A percentile compares a stretch with the other conserved stretches of the same genome.
Evolutionary conservation across 2,329 filamentous ascomycete genomes (phyloP).

Genomic region (Grosmannia clavigera): DNA sequence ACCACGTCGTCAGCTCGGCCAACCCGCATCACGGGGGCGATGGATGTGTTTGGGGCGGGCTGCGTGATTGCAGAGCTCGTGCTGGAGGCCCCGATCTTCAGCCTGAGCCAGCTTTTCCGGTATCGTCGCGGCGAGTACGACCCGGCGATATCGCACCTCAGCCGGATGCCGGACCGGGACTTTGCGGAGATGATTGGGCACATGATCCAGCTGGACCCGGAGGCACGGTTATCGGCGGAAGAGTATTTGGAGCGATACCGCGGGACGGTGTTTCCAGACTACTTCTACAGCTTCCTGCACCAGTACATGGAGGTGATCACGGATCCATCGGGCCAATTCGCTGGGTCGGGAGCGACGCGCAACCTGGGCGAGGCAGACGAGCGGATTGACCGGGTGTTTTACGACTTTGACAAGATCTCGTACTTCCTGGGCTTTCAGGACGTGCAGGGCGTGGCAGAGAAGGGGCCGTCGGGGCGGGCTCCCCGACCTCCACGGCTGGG

Average conservation of each 20-base stretch:
- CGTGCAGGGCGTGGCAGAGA: constrained; percentile 11
- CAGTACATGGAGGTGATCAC: constrained; percentile 97
- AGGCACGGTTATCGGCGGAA: constrained; percentile 83
- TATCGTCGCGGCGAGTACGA: constrained; percentile 91
- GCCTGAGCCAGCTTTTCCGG: constrained; percentile 88
- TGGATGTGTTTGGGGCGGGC: constrained; percentile 96
- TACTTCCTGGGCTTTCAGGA: constrained; percentile 75
- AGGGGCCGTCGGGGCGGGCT: background rate
- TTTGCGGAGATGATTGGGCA: constrained; percentile 81
- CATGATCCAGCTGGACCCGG: constrained; percentile 92
- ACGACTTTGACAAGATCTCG: constrained; percentile 95
- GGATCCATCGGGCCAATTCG: constrained; percentile 68
- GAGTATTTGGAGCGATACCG: constrained; percentile 91
- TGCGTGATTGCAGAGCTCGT: constrained; percentile 97
- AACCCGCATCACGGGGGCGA: constrained; percentile 60
- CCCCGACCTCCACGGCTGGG: constrained; percentile 32
- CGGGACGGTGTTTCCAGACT: constrained; percentile 82
- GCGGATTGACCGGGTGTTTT: constrained; percentile 81
- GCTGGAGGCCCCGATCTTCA: constrained; percentile 92
- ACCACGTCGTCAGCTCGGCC: constrained; percentile 1
- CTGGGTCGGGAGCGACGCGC: constrained; percentile 52
- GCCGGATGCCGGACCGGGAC: constrained; percentile 76
- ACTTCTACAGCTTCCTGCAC: constrained; percentile 95
- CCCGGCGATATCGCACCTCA: constrained; percentile 66
- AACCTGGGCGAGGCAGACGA: constrained; percentile 85